Conservation (phyloP, 306 rosid genomes). For the Lupinus albus region DNA sequence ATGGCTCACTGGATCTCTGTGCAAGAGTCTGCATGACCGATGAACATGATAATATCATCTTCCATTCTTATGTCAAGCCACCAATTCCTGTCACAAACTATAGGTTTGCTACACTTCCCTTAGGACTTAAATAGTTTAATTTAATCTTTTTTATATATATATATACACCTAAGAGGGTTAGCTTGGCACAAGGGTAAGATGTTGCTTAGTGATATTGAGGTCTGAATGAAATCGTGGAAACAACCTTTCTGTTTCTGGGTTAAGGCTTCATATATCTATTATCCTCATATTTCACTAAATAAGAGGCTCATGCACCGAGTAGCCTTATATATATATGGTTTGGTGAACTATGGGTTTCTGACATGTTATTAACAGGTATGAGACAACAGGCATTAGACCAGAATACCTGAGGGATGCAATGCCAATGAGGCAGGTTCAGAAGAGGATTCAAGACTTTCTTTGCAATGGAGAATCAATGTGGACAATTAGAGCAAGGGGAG, state of each 20-base stretch:
- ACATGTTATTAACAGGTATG: constrained; percentile 56
- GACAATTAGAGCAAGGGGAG: constrained; percentile 69
- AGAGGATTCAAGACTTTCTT: constrained; percentile 83
- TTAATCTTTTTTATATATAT: too few relatives aligned
- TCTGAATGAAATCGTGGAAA: too few relatives aligned
- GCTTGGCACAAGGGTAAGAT: too few relatives aligned
- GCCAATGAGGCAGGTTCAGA: constrained; percentile 69
- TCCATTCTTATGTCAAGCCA: constrained; percentile 82
- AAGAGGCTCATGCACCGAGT: too few relatives aligned
- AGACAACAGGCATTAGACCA: constrained; percentile 81
- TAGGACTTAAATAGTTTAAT: not conserved
- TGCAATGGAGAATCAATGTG: constrained; percentile 89
- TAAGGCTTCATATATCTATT: too few relatives aligned
- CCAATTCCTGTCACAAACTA: constrained; percentile 74
- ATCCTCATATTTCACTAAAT: too few relatives aligned
- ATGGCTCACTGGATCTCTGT: constrained; percentile 82
- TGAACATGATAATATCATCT: constrained; percentile 74
- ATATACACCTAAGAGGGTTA: too few relatives aligned
- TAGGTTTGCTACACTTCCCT: constrained; percentile 46
- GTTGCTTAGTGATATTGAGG: too few relatives aligned
- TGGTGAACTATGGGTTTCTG: not conserved
- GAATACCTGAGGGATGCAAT: constrained; percentile 88
- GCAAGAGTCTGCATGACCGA: constrained; percentile 85
- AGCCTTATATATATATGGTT: not conserved
- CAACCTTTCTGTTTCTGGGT: too few relatives aligned